Base-by-base conservation (phyloP, 805 yeast genomes). In the Candida argentea region DNA sequence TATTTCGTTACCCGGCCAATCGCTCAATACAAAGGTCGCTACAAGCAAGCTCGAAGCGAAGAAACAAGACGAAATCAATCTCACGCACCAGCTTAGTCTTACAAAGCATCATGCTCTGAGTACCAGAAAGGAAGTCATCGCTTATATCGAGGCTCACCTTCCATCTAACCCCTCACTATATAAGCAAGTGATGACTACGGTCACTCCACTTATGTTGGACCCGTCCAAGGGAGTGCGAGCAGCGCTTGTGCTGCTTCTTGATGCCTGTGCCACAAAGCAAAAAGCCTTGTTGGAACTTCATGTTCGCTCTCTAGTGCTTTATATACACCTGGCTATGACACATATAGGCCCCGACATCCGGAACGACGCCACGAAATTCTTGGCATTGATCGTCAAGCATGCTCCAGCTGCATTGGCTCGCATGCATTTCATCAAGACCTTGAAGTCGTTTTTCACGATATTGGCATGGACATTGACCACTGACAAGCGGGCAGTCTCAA, bases 261-360 rank as follows among this genome's bases (percentile, higher is more conserved):
- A 55, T 3, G 62, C 64, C 5, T 59, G 75, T 19, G 70, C 73
- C 2, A 43, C 49, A 9, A 52, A 52, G 15, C 76, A 73, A 39
- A 65, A 70, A 0, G 70, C 72, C 4, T 57, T 80, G 16, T 52
- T 80, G 34, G 71, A 69, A 31, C 50, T 80, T 15, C 84, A 80
- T 57, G 58, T 75, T 43, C 56, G 73, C 35, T 54, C 61, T 13
- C 46, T 80, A 30, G 66, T 81, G n/a, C 62, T 89, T 17, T 87
- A 80, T 48, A 64, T 89, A 11, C 81, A 80, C 40, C 78, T 89
- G 29, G 93, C 95, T 3, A 89, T 91, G 95, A 81, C 96, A 11
- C 96, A 91, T 49, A 80, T 91, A 22, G 69, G 69, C 17, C 76
- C 85, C 1, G 74, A 73, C 4, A 75, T 91, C 16, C 68, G 95